Evolutionary conservation across 345 rosid species (phyloP).

Genomic region (Eucalyptus decipiens): DNA sequence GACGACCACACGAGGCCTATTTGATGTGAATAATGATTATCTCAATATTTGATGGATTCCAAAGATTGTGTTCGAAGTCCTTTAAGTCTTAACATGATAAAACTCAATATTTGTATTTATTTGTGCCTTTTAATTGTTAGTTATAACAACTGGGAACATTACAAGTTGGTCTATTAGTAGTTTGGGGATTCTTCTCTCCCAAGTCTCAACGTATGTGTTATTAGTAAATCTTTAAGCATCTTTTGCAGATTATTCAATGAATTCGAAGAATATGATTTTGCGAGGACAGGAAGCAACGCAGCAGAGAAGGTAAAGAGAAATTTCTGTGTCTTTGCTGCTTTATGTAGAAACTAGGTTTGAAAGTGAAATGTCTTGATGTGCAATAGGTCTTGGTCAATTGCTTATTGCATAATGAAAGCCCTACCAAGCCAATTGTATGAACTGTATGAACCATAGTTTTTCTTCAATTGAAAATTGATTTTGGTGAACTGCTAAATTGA

Average conservation of each 20-base stretch:
- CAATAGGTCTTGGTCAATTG: neutral
- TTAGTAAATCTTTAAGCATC: neutral
- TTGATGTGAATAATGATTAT: neutral
- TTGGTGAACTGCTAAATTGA: neutral
- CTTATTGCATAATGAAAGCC: neutral
- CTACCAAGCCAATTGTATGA: neutral
- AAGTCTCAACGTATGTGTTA: neutral
- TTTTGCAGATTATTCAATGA: conserved; percentile 61
- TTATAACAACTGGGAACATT: neutral
- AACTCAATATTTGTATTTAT: neutral
- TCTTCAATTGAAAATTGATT: neutral
- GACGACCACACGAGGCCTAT: neutral
- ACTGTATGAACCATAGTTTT: neutral
- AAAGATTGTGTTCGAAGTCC: neutral
- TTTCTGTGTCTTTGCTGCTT: neutral
- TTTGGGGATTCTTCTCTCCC: neutral
- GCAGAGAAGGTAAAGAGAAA: conserved; percentile 46
- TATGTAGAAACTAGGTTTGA: neutral
- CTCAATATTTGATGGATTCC: neutral
- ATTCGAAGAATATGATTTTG: conserved; percentile 76
- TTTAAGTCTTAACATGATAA: neutral
- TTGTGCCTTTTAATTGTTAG: neutral
- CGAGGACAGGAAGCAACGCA: conserved; percentile 74
- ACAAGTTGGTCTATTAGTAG: neutral
- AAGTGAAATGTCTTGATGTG: neutral